Base-by-base conservation (phyloP, 2,329 filamentous ascomycete species). In the Nemania sp. region DNA sequence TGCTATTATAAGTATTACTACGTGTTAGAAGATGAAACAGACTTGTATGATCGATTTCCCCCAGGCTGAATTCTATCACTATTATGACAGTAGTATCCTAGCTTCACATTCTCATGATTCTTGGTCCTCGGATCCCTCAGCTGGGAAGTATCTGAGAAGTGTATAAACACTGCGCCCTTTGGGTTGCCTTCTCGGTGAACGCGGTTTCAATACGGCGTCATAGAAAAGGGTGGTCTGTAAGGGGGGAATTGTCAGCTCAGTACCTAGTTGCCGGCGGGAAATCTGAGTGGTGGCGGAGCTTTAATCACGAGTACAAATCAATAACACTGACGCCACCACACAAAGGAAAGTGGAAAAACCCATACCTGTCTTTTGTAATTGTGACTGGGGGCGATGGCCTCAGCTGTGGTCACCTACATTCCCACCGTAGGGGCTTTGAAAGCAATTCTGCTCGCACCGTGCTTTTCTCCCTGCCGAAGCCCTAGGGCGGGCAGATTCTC, bases 341-440 rank as follows among this genome's bases (percentile, higher is more conserved):
- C 25, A 42, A 55, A 47, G 43, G 39, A 40, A 55, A 55, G 43
- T 47, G 34, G 32, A 55, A 54, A 54, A 55, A 55, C 42, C 25
- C 10, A 54, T 46, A 10, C 21, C 15, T 45, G 25, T 45, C 1
- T 15, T 34, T 35, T n/a, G 18, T 29, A 46, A 54, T 25, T 43
- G 40, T n/a, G n/a, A n/a, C n/a, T n/a, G 11, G n/a, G 25, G 32
- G 37, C 50, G n/a, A 2, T 46, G 32, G 18, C 40, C n/a, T 25
- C 25, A 10, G 51, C 32, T 47, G 32, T 39, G 10, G 29, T 13
- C 42, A 39, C 1, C 13, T 40, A 47, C 29, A 17, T 20, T 15
- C 5, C 11, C 18, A 17, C 32, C 10, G 32, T 37, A 35, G 13
- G 13, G n/a, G 18, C 15, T 18, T 49, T 21, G 35, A 49, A 35